Evolutionary conservation across 768 basidiomycete species (phyloP).

Genomic region (Calocera cornea): DNA sequence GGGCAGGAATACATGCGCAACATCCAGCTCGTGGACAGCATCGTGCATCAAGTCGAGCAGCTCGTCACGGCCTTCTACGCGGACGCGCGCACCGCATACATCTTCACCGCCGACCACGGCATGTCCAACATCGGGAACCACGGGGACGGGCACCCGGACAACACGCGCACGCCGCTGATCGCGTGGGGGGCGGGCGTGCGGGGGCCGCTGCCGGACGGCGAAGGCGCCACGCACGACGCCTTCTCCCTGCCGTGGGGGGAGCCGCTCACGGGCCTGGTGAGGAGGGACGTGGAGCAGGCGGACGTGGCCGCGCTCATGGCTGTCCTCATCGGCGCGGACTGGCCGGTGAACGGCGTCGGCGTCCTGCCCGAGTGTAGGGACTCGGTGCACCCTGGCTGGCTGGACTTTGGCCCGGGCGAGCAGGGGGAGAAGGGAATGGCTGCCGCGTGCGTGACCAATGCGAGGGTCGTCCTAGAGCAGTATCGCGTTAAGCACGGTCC

Average conservation of each 20-base stretch:
- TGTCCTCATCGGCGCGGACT: constrained; percentile 51
- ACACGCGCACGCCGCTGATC: constrained; percentile 71
- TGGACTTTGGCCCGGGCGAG: constrained; percentile 36
- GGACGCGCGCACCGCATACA: constrained; percentile 54
- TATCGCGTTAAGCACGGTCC: constrained; percentile 64
- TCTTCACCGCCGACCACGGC: constrained; percentile 83
- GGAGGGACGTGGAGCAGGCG: constrained; percentile 71
- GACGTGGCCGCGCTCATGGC: constrained; percentile 72
- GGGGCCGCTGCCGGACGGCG: constrained; percentile 44
- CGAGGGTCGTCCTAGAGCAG: constrained; percentile 60
- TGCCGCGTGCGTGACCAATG: constrained; percentile 42
- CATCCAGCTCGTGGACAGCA: constrained; percentile 61
- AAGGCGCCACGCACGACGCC: constrained; percentile 49
- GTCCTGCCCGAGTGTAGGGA: constrained; percentile 60
- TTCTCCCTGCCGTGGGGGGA: constrained; percentile 49
- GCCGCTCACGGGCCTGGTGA: constrained; percentile 38
- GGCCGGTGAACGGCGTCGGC: constrained; percentile 75
- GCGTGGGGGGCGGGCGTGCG: constrained; percentile 72
- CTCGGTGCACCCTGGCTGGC: constrained; percentile 41
- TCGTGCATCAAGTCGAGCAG: constrained; percentile 52
- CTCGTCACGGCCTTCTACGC: constrained; percentile 50
- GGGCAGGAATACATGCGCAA: constrained; percentile 73
- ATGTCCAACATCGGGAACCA: constrained; percentile 84
- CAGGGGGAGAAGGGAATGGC: constrained; percentile 35
- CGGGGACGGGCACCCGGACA: constrained; percentile 82